Conservation (phyloP, 169 alveolate species). For the Plasmodium chabaudi region DNA sequence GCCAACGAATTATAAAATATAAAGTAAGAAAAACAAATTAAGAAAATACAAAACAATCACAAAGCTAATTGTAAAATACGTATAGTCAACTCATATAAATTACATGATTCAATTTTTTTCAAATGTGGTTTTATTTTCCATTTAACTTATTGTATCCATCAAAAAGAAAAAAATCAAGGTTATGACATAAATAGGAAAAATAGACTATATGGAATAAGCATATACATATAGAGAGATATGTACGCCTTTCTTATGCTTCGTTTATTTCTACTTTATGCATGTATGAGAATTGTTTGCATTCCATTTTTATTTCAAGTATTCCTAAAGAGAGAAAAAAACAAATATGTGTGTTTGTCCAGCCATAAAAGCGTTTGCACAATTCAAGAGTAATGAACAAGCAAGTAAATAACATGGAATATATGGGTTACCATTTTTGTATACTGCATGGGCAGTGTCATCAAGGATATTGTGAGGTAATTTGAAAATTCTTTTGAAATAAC, state of each 20-base stretch:
- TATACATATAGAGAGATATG: too few species aligned
- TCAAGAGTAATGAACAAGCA: constrained; percentile 1
- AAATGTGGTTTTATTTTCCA: too few species aligned
- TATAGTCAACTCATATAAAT: too few species aligned
- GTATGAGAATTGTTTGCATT: constrained; percentile 67
- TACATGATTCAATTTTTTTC: too few species aligned
- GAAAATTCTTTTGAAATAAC: constrained; percentile 86
- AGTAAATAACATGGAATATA: constrained; percentile 2
- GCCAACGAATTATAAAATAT: background rate
- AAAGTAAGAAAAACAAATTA: too few species aligned
- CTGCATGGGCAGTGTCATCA: constrained; percentile 82
- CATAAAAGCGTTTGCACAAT: background rate
- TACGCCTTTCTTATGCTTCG: constrained; percentile 8
- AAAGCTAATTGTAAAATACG: too few species aligned
- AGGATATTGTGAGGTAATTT: constrained; percentile 85
- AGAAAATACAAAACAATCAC: too few species aligned
- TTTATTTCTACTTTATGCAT: constrained; percentile 58
- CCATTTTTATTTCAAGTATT: constrained; percentile 65
- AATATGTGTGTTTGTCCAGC: background rate
- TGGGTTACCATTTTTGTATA: constrained; percentile 81
- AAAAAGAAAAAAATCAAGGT: too few species aligned
- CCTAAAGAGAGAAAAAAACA: constrained; percentile 19
- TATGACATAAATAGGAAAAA: too few species aligned
- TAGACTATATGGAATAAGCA: too few species aligned
- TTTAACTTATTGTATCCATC: too few species aligned